Evolutionary conservation across 2,329 filamentous ascomycete species (phyloP).

Genomic region (Fusarium protoensiforme): DNA sequence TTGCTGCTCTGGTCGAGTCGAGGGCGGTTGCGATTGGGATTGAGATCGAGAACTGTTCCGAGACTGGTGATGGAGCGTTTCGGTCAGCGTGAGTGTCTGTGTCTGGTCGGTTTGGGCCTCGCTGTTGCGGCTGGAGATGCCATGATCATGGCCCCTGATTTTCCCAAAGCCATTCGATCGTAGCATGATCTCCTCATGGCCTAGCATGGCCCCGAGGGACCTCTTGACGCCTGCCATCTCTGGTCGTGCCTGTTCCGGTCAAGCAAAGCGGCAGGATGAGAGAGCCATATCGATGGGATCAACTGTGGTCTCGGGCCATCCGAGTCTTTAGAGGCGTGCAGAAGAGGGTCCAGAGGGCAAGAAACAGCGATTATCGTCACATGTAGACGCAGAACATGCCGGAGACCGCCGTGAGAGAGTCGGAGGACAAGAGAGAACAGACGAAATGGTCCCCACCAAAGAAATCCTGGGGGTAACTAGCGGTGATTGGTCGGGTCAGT

Average conservation of each 20-base stretch:
- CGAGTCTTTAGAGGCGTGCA: background rate
- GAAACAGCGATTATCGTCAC: constrained; percentile 7
- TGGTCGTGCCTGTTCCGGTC: constrained; percentile 30
- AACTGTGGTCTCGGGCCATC: background rate
- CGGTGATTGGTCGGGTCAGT: constrained; percentile 38
- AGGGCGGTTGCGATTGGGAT: constrained; percentile 17
- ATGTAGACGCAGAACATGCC: background rate
- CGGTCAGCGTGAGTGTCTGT: constrained; percentile 14
- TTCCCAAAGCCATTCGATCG: constrained; percentile 30
- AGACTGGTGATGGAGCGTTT: constrained; percentile 14
- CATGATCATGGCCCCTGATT: constrained; percentile 18
- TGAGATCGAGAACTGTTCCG: constrained; percentile 19
- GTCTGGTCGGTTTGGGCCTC: constrained; percentile 28
- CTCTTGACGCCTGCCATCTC: constrained; percentile 55
- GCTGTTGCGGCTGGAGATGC: constrained; percentile 25
- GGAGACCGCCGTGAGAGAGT: constrained; percentile 13
- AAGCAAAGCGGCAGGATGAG: constrained; percentile 27
- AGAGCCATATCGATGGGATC: constrained; percentile 27
- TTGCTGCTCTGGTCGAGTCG: constrained; percentile 23
- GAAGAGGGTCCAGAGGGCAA: background rate
- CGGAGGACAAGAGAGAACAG: constrained; percentile 3
- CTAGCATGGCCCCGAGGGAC: constrained; percentile 49
- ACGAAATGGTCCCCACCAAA: constrained; percentile 23
- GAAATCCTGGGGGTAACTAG: constrained; percentile 5
- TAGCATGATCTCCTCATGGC: constrained; percentile 40